phyloP scores from a whole-genome alignment of 306 rosid genomes.

The Quercus suber region DNA sequence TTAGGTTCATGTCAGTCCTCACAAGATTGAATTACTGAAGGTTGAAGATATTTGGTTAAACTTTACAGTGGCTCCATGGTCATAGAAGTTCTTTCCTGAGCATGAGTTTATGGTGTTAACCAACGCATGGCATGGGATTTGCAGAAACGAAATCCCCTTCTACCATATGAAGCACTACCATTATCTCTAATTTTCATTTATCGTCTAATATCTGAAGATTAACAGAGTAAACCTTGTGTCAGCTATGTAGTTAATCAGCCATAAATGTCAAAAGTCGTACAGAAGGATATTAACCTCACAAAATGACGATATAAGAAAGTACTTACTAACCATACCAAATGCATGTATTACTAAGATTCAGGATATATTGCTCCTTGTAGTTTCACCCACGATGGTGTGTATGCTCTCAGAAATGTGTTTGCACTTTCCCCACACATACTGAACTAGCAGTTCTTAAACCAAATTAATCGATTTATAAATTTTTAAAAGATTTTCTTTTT shows the following conservation, averaged over 20 bases:
- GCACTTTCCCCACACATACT: slow-evolving; percentile 1
- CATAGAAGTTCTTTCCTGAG: background rate
- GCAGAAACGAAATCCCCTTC: background rate
- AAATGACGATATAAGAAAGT: too few species aligned
- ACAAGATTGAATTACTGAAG: background rate
- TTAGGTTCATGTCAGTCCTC: background rate
- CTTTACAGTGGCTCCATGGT: background rate
- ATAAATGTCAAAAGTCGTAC: too few species aligned
- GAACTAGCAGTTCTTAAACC: slow-evolving; percentile 18
- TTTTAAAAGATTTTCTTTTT: slow-evolving; percentile 26
- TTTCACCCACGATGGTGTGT: too few species aligned
- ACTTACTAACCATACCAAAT: background rate
- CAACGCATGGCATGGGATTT: background rate
- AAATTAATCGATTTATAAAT: slow-evolving; percentile 23
- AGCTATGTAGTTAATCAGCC: too few species aligned
- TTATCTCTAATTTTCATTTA: too few species aligned
- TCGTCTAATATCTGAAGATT: too few species aligned
- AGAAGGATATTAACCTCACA: too few species aligned
- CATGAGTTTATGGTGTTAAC: background rate
- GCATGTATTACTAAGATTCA: background rate
- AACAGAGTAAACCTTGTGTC: too few species aligned
- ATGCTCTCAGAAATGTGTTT: slow-evolving; percentile 17
- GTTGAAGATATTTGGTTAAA: background rate
- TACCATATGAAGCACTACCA: too few species aligned
- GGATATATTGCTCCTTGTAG: too few species aligned